These are phyloP conservation scores for Boletus bicolor DNA, from an alignment of 768 basidiomycete genomes.

Conservation along the genomic window DNA sequence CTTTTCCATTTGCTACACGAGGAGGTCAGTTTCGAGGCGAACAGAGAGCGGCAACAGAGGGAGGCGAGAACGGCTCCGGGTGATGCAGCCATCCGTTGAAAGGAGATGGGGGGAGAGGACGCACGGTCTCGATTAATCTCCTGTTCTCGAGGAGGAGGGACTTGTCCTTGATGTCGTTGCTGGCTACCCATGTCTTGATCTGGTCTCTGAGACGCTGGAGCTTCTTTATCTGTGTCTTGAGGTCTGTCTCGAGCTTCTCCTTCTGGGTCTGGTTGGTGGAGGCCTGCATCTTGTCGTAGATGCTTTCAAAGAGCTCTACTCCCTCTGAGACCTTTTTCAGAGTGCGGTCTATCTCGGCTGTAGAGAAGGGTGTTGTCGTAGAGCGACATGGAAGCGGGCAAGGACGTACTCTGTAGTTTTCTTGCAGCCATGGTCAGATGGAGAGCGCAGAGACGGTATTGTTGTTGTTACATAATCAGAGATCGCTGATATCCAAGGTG, in stretches of 20 bases:
- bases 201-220: conserved; percentile 80
- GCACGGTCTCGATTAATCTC: conserved; percentile 93
- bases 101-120: conserved; percentile 25
- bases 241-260: conserved; percentile 93
- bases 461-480: conserved; percentile 26
- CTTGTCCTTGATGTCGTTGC: conserved; percentile 99
- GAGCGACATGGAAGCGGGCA: not conserved
- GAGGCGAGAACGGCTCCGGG: conserved; percentile 1
- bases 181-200: conserved; percentile 95
- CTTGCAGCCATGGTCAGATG: conserved; percentile 71
- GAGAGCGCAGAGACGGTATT: not conserved
- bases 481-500: no score
- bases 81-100: not conserved
- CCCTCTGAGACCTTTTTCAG: conserved; percentile 96
- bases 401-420: conserved; percentile 76
- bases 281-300: conserved; percentile 97
- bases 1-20: conserved; percentile 97
- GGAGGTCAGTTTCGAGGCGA: conserved; percentile 1
- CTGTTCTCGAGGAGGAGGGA: conserved; percentile 87
- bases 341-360: conserved; percentile 98
- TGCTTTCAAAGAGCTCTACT: conserved; percentile 90
- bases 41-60: conserved; percentile 13
- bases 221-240: conserved; percentile 99
- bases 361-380: not conserved
- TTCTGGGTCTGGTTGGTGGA: conserved; percentile 97